A percentile compares a stretch with the other conserved stretches of the same genome.
These are phyloP conservation scores for Gilbertella persicaria DNA, from an alignment of 371 early-diverging fungal genomes.

Conservation along the genomic window DNA sequence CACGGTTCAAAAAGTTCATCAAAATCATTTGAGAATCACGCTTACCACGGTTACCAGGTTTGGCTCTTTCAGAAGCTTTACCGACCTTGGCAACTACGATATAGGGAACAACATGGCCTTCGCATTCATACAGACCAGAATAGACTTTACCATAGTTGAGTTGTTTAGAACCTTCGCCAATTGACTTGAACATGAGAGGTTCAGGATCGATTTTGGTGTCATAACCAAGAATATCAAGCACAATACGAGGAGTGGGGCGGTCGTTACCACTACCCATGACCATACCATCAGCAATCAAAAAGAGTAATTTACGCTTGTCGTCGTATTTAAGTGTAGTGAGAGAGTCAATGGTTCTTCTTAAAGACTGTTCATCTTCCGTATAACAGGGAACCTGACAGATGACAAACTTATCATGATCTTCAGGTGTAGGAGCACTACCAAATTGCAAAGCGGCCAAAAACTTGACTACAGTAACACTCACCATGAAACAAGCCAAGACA, in stretches of 20 bases:
- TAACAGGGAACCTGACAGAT: slow-evolving; percentile 97
- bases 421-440: slow-evolving; percentile 73
- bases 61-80: slow-evolving; percentile 68
- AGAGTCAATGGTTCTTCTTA: slow-evolving; percentile 91
- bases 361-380: slow-evolving; percentile 94
- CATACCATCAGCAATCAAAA: slow-evolving; percentile 88
- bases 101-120: slow-evolving; percentile 87
- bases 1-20: slow-evolving; percentile 96
- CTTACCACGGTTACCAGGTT: slow-evolving; percentile 97
- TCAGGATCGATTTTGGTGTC: slow-evolving; percentile 83
- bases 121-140: slow-evolving; percentile 90
- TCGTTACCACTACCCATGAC: slow-evolving; percentile 95
- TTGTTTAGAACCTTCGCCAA: slow-evolving; percentile 87
- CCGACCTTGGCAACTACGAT: slow-evolving; percentile 94
- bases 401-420: slow-evolving; percentile 87
- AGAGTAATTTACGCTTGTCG: slow-evolving; percentile 92
- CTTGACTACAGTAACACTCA: slow-evolving; percentile 81
- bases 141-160: slow-evolving; percentile 96
- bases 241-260: slow-evolving; percentile 94
- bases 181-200: slow-evolving; percentile 85
- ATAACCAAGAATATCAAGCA: slow-evolving; percentile 90
- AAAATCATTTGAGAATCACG: slow-evolving; percentile 98
- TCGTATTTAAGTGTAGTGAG: slow-evolving; percentile 85
- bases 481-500: slow-evolving; percentile 72
- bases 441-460: slow-evolving; percentile 90